A percentile compares a stretch with the other conserved stretches of the same genome.
Evolutionary conservation across 2,329 filamentous ascomycete species (phyloP).

Genomic region (Aureobasidium sp.): DNA sequence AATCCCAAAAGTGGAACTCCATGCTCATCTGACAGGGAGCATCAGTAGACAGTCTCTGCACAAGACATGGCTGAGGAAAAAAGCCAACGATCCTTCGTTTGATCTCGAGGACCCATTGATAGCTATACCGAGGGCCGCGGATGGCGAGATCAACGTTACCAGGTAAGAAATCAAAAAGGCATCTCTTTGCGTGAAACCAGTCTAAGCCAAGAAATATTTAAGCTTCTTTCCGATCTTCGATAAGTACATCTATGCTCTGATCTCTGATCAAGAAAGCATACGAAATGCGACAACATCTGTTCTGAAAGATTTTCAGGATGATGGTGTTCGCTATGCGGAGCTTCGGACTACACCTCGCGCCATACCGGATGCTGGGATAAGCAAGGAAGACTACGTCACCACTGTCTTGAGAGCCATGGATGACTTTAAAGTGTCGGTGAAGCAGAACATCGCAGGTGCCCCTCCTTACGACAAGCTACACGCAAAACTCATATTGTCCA

Average conservation of each 20-base stretch:
- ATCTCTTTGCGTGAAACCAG: neutral
- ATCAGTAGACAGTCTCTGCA: constrained; percentile 66
- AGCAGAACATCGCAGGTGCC: neutral
- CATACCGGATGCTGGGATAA: constrained; percentile 45
- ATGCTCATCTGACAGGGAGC: constrained; percentile 73
- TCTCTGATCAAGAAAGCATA: constrained; percentile 48
- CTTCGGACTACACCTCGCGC: constrained; percentile 70
- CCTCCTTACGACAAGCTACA: constrained; percentile 36
- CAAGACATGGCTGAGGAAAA: constrained; percentile 61
- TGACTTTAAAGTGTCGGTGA: constrained; percentile 34
- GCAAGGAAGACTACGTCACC: constrained; percentile 55
- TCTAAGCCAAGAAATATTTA: constrained; percentile 10
- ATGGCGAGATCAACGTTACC: constrained; percentile 25
- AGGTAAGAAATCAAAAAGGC: neutral
- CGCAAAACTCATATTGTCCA: constrained; percentile 61
- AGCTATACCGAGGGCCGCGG: constrained; percentile 56
- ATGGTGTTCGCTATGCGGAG: constrained; percentile 71
- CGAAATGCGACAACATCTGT: constrained; percentile 57
- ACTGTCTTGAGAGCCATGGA: constrained; percentile 58
- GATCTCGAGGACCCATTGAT: constrained; percentile 57
- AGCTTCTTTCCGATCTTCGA: constrained; percentile 75
- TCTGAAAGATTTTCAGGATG: constrained; percentile 55
- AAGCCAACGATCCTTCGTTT: constrained; percentile 37
- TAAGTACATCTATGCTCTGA: constrained; percentile 69
- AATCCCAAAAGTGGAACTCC: constrained; percentile 50